Percentiles rank a stretch among this genome's conserved stretches.
These are phyloP conservation scores for Asterochloris sp. DNA, from an alignment of 139 green algal genomes.

Conservation along the genomic window DNA sequence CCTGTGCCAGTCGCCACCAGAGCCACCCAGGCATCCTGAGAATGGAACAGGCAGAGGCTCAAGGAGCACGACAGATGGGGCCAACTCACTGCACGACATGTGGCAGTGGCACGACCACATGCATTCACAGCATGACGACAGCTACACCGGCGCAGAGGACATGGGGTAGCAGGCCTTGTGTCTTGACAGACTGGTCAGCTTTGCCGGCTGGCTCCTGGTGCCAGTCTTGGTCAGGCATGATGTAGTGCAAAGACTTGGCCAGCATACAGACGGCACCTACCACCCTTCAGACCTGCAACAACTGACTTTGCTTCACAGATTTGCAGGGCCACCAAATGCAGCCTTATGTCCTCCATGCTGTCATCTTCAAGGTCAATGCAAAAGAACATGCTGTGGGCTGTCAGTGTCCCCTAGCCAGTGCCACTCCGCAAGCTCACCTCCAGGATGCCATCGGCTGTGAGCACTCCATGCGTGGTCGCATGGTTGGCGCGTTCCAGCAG, in stretches of 20 bases:
- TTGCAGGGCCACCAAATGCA: no score
- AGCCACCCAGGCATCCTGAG: neutral
- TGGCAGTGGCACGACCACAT: neutral
- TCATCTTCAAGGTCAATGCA: neutral
- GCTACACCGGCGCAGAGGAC: neutral
- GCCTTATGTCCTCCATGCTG: neutral
- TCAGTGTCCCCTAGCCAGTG: no score
- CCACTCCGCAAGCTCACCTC: neutral
- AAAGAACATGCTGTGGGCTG: neutral
- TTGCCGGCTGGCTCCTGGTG: no score
- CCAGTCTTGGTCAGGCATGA: no score
- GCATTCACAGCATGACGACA: neutral
- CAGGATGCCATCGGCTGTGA: neutral
- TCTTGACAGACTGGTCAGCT: no score
- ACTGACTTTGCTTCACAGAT: no score
- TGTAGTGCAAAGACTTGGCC: no score
- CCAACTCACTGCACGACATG: neutral
- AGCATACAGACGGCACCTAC: no score
- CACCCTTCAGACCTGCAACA: no score
- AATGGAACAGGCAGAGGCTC: neutral
- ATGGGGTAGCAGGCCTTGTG: no score
- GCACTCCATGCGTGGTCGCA: neutral
- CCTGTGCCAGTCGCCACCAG: constrained; percentile 9
- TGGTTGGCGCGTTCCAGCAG: neutral
- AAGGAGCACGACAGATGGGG: neutral